phyloP scores from a whole-genome alignment of 441 rosid genomes.

The Brassica balearica region DNA sequence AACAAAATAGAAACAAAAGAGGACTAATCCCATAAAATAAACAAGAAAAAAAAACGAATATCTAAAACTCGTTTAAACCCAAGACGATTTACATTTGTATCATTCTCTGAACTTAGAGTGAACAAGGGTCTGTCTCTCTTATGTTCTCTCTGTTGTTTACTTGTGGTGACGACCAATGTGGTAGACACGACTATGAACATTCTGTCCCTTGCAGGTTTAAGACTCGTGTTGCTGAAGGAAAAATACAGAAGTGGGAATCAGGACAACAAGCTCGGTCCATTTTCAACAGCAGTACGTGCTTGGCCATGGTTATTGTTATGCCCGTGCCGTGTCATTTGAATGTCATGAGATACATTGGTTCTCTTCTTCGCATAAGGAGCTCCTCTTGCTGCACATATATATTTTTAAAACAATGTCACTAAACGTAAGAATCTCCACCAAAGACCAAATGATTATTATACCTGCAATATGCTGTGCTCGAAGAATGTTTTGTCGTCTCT shows the following conservation, averaged over 20 bases:
- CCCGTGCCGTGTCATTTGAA: constrained; percentile 78
- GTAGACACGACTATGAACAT: constrained; percentile 33
- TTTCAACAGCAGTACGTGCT: constrained; percentile 78
- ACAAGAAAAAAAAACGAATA: constrained; percentile 28
- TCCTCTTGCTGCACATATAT: constrained; percentile 70
- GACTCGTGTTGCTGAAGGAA: neutral
- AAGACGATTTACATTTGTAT: constrained; percentile 41
- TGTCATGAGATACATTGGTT: constrained; percentile 77
- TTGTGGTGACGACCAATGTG: constrained; percentile 11
- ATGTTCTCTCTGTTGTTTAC: constrained; percentile 19
- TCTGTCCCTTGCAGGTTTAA: constrained; percentile 5
- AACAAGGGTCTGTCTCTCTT: neutral
- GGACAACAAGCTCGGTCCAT: constrained; percentile 85
- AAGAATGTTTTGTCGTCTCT: constrained; percentile 89
- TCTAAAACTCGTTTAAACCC: constrained; percentile 13
- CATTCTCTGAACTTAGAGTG: constrained; percentile 26
- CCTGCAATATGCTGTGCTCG: constrained; percentile 86
- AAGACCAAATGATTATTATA: constrained; percentile 36
- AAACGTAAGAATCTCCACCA: neutral
- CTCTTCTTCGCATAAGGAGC: constrained; percentile 94
- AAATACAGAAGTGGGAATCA: constrained; percentile 43
- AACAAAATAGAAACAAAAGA: constrained; percentile 6
- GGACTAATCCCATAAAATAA: constrained; percentile 11
- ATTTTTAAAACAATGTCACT: neutral
- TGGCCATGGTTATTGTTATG: constrained; percentile 55